Evolutionary conservation across 306 rosid genomes (phyloP), one percentile per base, ranked within the genome.

Genomic region (Biancaea sappan): DNA sequence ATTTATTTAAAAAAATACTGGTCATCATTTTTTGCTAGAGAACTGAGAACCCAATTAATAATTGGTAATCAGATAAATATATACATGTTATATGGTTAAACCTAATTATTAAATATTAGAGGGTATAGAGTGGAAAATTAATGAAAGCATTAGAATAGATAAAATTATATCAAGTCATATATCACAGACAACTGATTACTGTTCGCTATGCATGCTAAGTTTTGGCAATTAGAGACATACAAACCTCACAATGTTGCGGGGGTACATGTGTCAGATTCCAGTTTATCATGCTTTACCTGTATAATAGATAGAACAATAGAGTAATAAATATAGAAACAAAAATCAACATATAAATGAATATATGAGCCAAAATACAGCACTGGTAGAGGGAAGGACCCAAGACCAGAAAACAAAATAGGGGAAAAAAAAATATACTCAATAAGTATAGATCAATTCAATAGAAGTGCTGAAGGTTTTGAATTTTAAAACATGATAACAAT

Each of bases 221-320:
- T 64, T 70, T 63, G 25, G 38, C 38, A 32, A 47, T 64, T 77
- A 73, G 32, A 29, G 34, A 63, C 71, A 65, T 48, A n/a, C 9
- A 66, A 53, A 77, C 71, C 90, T 82, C 79, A 93, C 97, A 41
- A 56, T 62, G 82, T 22, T 66, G 77, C 56, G 64, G 46, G 68
- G 43, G 69, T 47, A 75, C 67, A 53, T 52, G 51, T 8, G 7
- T 76, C 85, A 2, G 78, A 77, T 80, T 86, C 89, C 24, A 77
- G 22, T 52, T 71, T 71, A 79, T 73, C 77, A 80, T 69, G 67
- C 16, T 77, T 87, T 83, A 84, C 83, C 98, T 92, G 85, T 32
- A 54, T 50, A 75, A 61, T 59, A 65, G 51, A 61, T 26, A 29
- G 79, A 74, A 73, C 53, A 74, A 75, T 19, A 61, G 71, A 65